Base-by-base conservation (phyloP, 345 rosid genomes). In the Lagerstroemia speciosa region DNA sequence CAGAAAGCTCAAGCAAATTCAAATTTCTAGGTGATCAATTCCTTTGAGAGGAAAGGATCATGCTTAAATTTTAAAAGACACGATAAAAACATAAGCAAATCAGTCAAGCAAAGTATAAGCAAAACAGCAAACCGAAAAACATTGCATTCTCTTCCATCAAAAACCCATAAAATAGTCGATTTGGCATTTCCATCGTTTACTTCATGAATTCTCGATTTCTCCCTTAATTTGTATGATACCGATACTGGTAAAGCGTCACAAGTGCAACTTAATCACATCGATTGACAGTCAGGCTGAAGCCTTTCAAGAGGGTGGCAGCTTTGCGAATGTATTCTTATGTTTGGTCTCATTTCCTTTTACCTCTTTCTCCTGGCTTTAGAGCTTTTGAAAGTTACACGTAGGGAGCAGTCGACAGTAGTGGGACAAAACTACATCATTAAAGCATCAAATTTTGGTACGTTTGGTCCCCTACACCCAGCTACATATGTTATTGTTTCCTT, bases 381-480 rank as follows among this genome's bases (percentile, higher is more conserved):
- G 27, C 6, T 33, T 63, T 41, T 19, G 43, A 3, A 22, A 38
- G 27, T 33, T 37, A 8, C 7, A 19, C n/a, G 43, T 50, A 68
- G 38, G 65, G 69, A 66, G 68, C 50, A 62, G 68, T 79, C 73
- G 82, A 76, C 82, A 78, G 70, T 43, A 45, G 73, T 55, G 65
- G 74, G 64, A 65, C 69, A 57, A 72, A 58, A 68, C 55, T 66
- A 65, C 62, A 80, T 80, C 72, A 84, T 77, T 46, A 77, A 70
- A 72, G 69, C 76, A 77, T 74, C 60, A 68, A 66, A 71, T 63
- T 67, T 66, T 53, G 52, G 69, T 29, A 60, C 66, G n/a, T 63
- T 65, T 73, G 80, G 84, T 80, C 84, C 86, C 78, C 36, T 37
- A 66, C 71, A 60, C 46, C 65, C 22, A 40, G 29, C 24, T 20